phyloP scores from a whole-genome alignment of 139 green algal species.

The Desmodesmus armatus region DNA sequence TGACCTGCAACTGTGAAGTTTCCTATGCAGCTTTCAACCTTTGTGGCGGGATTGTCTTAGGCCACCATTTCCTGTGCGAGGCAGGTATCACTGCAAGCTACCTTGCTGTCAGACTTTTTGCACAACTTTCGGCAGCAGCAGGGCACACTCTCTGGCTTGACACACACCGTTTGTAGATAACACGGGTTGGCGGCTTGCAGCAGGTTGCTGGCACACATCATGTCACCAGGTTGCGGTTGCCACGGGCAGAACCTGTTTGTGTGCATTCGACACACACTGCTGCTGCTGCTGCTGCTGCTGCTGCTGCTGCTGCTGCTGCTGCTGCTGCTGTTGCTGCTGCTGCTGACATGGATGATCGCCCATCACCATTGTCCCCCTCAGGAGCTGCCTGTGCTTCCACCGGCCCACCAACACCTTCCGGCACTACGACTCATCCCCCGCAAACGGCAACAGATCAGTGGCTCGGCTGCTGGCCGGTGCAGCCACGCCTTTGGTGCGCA shows the following conservation, averaged over 20 bases:
- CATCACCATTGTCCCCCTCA: no score
- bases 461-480: constrained; percentile 40
- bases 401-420: constrained; percentile 46
- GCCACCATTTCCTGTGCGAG: neutral
- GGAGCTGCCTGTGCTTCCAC: constrained; percentile 63
- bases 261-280: neutral
- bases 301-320: neutral
- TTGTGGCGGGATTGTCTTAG: neutral
- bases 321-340: neutral
- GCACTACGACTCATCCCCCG: constrained; percentile 69
- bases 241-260: neutral
- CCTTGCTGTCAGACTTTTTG: neutral
- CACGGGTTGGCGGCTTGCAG: neutral
- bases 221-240: neutral
- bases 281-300: neutral
- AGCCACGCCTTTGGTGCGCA: neutral
- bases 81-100: neutral
- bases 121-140: neutral
- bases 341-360: no score
- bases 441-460: constrained; percentile 48
- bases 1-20: neutral
- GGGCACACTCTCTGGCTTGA: no score
- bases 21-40: neutral
- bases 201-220: neutral
- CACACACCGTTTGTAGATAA: neutral